These are phyloP conservation scores for Rhizomucor miehei DNA, from an alignment of 371 early-diverging fungal species.

Conservation along the genomic window DNA sequence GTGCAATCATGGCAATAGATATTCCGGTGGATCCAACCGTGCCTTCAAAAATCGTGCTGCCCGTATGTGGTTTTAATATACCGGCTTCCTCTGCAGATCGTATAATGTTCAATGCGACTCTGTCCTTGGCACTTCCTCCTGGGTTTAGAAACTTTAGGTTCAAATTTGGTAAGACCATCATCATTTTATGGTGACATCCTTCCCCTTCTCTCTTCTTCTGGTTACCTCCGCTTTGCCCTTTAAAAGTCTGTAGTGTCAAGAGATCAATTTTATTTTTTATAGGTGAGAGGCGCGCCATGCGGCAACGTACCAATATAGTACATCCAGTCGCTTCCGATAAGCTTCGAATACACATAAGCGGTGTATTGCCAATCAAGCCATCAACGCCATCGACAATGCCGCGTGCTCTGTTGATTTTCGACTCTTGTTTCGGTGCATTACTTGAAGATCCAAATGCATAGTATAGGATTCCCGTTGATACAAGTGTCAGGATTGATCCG, in stretches of 20 bases:
- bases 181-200: too few relatives aligned
- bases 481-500: too few relatives aligned
- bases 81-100: conserved; percentile 71
- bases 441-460: not conserved
- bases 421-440: too few relatives aligned
- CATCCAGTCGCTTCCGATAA: conserved; percentile 90
- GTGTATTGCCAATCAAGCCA: conserved; percentile 87
- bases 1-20: conserved; percentile 78
- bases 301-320: conserved; percentile 66
- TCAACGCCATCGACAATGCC: conserved; percentile 66
- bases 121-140: conserved; percentile 93
- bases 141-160: conserved; percentile 76
- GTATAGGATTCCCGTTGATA: too few relatives aligned
- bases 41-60: conserved; percentile 89
- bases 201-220: not conserved
- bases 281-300: not conserved
- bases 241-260: not conserved
- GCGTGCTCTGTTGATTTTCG: not conserved
- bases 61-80: conserved; percentile 61
- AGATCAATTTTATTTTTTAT: not conserved
- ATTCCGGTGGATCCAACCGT: conserved; percentile 91
- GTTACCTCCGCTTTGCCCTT: conserved; percentile 5
- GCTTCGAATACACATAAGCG: conserved; percentile 81
- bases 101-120: conserved; percentile 88
- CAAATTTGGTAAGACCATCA: not conserved